Conservation (phyloP, 1,139 yeast species). For the Geotrichum fermentans region DNA sequence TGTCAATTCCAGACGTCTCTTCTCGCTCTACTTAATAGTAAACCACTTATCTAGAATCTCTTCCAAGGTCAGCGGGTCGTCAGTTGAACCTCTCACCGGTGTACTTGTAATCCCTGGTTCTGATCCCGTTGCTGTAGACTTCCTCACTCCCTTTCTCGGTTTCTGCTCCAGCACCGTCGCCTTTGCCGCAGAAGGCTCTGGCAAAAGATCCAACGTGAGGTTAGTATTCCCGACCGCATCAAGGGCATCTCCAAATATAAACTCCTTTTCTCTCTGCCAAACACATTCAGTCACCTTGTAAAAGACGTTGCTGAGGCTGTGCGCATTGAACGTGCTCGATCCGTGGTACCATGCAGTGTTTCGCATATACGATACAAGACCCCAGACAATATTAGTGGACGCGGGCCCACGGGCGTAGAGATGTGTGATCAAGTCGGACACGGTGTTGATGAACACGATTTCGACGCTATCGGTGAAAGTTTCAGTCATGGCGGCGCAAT, state of each 20-base stretch:
- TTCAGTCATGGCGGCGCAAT: slow-evolving; percentile 11
- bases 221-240: background rate
- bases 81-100: slow-evolving; percentile 11
- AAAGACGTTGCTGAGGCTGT: slow-evolving; percentile 8
- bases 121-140: background rate
- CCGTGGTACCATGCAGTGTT: slow-evolving; percentile 1
- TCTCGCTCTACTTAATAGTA: too few relatives aligned
- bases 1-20: background rate
- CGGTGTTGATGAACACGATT: slow-evolving; percentile 6
- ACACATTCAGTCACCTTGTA: slow-evolving; percentile 8
- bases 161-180: background rate
- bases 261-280: background rate
- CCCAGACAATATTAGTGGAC: slow-evolving; percentile 3
- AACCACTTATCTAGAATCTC: slow-evolving; percentile 6
- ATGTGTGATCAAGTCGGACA: slow-evolving; percentile 6
- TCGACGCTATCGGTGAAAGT: slow-evolving; percentile 15
- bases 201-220: slow-evolving; percentile 10
- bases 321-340: slow-evolving; percentile 8
- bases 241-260: slow-evolving; percentile 14
- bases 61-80: slow-evolving; percentile 6
- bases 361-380: slow-evolving; percentile 3
- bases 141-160: background rate
- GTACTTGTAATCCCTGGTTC: slow-evolving; percentile 7
- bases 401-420: background rate
- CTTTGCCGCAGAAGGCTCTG: slow-evolving; percentile 1